These are phyloP conservation scores for Kodamaea plutei DNA, from an alignment of 1,139 yeast genomes.

Conservation along the genomic window DNA sequence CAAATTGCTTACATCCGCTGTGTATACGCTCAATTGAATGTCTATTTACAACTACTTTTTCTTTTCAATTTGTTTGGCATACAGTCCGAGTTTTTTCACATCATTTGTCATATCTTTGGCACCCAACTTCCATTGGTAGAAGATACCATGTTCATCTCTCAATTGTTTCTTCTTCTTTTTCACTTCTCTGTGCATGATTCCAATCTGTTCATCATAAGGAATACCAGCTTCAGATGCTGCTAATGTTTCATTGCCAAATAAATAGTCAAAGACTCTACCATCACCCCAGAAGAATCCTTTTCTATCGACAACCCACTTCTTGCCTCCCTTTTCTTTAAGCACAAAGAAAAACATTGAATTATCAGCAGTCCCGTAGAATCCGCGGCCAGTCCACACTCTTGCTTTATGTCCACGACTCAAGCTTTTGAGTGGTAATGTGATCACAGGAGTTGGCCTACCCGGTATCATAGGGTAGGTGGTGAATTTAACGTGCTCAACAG, in stretches of 20 bases:
- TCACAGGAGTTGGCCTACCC: slow-evolving; percentile 71
- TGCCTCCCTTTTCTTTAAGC: slow-evolving; percentile 51
- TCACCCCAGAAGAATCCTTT: slow-evolving; percentile 87
- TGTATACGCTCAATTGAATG: too few relatives aligned
- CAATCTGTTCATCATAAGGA: slow-evolving; percentile 57
- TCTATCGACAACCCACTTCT: slow-evolving; percentile 77
- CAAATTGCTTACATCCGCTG: too few relatives aligned
- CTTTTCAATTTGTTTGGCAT: slow-evolving; percentile 7
- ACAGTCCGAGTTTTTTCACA: slow-evolving; percentile 21
- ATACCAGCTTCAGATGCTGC: slow-evolving; percentile 75
- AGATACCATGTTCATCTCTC: slow-evolving; percentile 36
- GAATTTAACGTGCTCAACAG: slow-evolving; percentile 53
- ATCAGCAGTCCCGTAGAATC: slow-evolving; percentile 82
- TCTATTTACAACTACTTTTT: slow-evolving; percentile 2
- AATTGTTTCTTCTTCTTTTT: slow-evolving; percentile 37
- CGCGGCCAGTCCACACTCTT: slow-evolving; percentile 79
- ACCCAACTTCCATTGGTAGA: slow-evolving; percentile 39
- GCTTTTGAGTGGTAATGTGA: slow-evolving; percentile 58
- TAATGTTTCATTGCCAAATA: slow-evolving; percentile 74
- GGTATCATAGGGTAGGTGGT: slow-evolving; percentile 76
- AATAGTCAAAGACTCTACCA: slow-evolving; percentile 75
- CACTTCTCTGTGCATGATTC: slow-evolving; percentile 37
- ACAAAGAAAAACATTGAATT: slow-evolving; percentile 70
- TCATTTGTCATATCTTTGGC: slow-evolving; percentile 33
- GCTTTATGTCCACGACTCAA: slow-evolving; percentile 57